A percentile compares a stretch with the other conserved stretches of the same genome.
Evolutionary conservation across 176 grass and related monocot genomes (phyloP).

Genomic region (Thalia dealbata): DNA sequence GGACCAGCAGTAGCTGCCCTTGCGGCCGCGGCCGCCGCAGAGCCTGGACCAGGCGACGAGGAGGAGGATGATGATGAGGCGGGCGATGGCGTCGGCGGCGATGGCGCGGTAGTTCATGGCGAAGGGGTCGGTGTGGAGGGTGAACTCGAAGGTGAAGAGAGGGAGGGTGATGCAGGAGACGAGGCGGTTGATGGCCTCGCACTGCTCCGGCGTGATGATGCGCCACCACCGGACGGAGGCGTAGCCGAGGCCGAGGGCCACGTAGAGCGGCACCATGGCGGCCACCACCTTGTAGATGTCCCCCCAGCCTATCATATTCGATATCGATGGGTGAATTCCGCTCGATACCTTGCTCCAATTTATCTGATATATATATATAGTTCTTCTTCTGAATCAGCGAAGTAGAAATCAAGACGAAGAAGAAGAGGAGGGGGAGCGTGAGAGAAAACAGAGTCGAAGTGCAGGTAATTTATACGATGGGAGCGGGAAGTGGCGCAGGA

Average conservation of each 20-base stretch:
- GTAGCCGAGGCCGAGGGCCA: slow-evolving; percentile 68
- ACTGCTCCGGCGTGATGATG: slow-evolving; percentile 79
- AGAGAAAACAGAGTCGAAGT: too few relatives aligned
- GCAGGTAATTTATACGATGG: too few relatives aligned
- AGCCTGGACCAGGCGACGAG: slow-evolving; percentile 45
- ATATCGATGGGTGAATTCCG: too few relatives aligned
- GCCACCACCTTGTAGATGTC: slow-evolving; percentile 84
- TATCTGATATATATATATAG: too few relatives aligned
- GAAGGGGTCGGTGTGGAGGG: slow-evolving; percentile 87
- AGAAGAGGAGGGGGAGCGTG: too few relatives aligned
- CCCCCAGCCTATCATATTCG: slow-evolving; percentile 58
- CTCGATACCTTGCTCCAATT: too few relatives aligned
- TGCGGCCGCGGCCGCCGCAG: slow-evolving; percentile 30
- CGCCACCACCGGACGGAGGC: slow-evolving; percentile 87
- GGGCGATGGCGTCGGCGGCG: slow-evolving; percentile 76
- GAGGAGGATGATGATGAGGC: slow-evolving; percentile 43
- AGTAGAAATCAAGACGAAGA: too few relatives aligned
- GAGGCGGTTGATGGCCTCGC: slow-evolving; percentile 85
- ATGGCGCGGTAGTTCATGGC: slow-evolving; percentile 80
- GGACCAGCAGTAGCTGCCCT: slow-evolving; percentile 38
- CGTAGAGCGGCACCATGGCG: slow-evolving; percentile 77
- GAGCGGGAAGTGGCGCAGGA: too few relatives aligned
- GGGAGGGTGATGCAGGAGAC: slow-evolving; percentile 79
- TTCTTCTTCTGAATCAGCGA: too few relatives aligned
- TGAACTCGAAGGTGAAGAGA: slow-evolving; percentile 93